phyloP scores from a whole-genome alignment of 164 flowering plant genomes.

The Macadamia tetraphylla region DNA sequence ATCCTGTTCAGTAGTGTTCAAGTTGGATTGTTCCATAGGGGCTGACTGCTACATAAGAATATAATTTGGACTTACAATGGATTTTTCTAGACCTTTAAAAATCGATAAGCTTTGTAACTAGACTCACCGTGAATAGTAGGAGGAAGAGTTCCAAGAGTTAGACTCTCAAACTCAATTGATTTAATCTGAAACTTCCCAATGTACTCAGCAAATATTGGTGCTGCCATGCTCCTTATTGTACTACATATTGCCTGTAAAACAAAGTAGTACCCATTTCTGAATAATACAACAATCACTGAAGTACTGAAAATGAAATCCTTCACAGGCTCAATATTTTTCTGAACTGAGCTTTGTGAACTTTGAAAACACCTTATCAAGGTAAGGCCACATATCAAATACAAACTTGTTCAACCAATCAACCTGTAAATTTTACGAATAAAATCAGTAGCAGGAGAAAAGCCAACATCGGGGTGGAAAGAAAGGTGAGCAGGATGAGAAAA shows the following conservation, averaged over 20 bases:
- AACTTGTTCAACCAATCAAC: conserved; percentile 88
- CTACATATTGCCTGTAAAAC: conserved; percentile 52
- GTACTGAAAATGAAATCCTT: neutral
- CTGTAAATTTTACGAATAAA: conserved; percentile 27
- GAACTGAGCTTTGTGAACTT: neutral
- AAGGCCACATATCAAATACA: conserved; percentile 71
- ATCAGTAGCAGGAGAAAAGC: neutral
- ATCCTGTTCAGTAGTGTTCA: no score
- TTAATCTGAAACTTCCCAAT: conserved; percentile 54
- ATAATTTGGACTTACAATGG: no score
- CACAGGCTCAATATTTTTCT: no score
- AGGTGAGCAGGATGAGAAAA: neutral
- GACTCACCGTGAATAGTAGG: conserved; percentile 59
- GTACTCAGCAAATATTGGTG: conserved; percentile 64
- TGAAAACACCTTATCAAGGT: conserved; percentile 52
- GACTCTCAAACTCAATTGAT: conserved; percentile 51
- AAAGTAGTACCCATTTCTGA: no score
- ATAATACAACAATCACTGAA: neutral
- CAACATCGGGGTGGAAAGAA: neutral
- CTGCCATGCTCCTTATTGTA: conserved; percentile 37
- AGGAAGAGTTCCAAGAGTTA: conserved; percentile 77
- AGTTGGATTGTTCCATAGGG: no score
- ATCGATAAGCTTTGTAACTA: no score
- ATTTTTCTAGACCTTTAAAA: no score
- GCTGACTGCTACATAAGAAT: no score